Evolutionary conservation across 257 asterid genomes (phyloP).

Genomic region (Solanum pennellii): DNA sequence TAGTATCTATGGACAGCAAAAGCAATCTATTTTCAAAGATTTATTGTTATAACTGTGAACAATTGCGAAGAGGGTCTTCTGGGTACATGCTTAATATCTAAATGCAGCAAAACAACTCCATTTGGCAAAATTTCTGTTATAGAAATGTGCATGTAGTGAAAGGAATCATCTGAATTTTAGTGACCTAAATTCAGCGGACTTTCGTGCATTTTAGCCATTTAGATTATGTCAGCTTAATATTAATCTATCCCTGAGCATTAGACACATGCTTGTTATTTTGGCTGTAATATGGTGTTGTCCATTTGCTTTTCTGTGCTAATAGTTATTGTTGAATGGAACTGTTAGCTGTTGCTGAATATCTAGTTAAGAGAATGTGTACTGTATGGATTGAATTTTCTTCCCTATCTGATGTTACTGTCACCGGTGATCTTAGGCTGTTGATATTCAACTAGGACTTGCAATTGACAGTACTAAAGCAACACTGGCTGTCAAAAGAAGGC

Average conservation of each 20-base stretch:
- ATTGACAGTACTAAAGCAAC: slow-evolving; percentile 97
- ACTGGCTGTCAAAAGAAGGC: slow-evolving; percentile 94
- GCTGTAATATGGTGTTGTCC: not conserved
- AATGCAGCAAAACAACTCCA: not conserved
- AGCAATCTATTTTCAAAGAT: not conserved
- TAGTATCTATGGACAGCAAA: not conserved
- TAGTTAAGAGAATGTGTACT: not conserved
- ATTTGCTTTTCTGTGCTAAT: not conserved
- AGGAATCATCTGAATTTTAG: not conserved
- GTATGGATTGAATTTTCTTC: not conserved
- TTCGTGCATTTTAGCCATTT: not conserved
- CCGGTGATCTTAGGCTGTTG: slow-evolving; percentile 64
- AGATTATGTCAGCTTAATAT: not conserved
- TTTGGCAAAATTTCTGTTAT: not conserved
- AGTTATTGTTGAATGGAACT: not conserved
- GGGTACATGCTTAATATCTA: not conserved
- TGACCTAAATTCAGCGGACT: not conserved
- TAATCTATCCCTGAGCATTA: not conserved
- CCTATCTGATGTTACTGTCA: not conserved
- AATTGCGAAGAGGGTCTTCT: not conserved
- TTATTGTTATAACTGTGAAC: not conserved
- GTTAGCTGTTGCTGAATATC: not conserved
- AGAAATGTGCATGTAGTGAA: not conserved
- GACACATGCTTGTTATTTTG: not conserved
- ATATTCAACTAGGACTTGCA: slow-evolving; percentile 97